Percentiles rank a stretch among this genome's conserved stretches.
phyloP scores from a whole-genome alignment of 371 early-diverging fungal species.

The Mucor sp. region DNA sequence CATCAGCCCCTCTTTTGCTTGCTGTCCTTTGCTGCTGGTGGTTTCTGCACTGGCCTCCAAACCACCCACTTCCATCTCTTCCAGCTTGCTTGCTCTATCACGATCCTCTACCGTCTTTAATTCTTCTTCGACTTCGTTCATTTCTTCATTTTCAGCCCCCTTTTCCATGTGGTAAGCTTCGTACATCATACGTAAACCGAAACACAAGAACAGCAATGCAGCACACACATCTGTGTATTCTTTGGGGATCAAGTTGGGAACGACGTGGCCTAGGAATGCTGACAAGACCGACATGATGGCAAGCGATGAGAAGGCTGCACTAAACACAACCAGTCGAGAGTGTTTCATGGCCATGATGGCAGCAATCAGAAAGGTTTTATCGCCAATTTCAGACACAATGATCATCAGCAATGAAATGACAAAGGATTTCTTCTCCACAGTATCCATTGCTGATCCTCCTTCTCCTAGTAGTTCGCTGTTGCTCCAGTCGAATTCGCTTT shows the following conservation, averaged over 20 bases:
- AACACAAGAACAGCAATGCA: constrained; percentile 82
- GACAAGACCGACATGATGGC: constrained; percentile 94
- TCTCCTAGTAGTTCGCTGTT: background rate
- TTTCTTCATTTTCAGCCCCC: constrained; percentile 86
- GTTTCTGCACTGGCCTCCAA: background rate
- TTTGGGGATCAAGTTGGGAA: constrained; percentile 85
- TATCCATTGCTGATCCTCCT: background rate
- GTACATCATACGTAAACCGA: constrained; percentile 86
- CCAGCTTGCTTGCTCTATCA: constrained; percentile 59
- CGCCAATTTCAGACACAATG: constrained; percentile 93
- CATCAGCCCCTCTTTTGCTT: constrained; percentile 53
- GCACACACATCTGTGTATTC: constrained; percentile 85
- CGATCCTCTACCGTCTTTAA: constrained; percentile 77
- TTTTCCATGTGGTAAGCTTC: constrained; percentile 89
- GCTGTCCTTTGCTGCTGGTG: constrained; percentile 15
- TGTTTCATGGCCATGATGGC: constrained; percentile 97
- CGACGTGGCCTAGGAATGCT: constrained; percentile 86
- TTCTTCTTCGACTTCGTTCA: constrained; percentile 87
- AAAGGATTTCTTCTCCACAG: constrained; percentile 40
- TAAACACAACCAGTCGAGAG: constrained; percentile 83
- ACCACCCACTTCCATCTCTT: constrained; percentile 45
- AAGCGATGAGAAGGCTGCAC: constrained; percentile 85
- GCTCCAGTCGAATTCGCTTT: background rate
- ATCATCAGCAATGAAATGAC: constrained; percentile 78
- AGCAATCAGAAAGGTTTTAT: constrained; percentile 97